Percentiles rank a stretch among this genome's conserved stretches.
Evolutionary conservation across 2,329 filamentous ascomycete genomes (phyloP).

Genomic region (Aspergillus hiratsukae): DNA sequence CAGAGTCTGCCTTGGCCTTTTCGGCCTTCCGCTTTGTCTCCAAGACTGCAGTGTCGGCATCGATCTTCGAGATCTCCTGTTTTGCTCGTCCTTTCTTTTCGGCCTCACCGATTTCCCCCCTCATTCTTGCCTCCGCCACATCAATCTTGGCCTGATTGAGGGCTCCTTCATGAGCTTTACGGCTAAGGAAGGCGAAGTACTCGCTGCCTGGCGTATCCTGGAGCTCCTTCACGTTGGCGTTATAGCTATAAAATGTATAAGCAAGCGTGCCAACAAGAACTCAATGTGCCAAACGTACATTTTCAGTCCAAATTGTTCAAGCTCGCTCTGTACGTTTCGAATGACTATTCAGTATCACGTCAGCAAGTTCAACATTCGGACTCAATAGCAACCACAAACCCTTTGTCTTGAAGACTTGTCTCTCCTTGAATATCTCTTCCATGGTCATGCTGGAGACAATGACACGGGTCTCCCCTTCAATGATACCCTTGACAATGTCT

Average conservation of each 20-base stretch:
- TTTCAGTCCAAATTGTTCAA: conserved; percentile 73
- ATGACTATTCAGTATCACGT: conserved; percentile 46
- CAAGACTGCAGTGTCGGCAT: conserved; percentile 76
- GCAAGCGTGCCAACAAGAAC: background rate
- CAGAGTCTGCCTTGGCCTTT: conserved; percentile 72
- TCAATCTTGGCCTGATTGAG: conserved; percentile 70
- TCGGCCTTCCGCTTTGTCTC: conserved; percentile 82
- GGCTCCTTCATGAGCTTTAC: conserved; percentile 81
- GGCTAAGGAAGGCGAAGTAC: conserved; percentile 76
- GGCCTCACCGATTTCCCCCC: conserved; percentile 63
- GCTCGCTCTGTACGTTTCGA: conserved; percentile 70
- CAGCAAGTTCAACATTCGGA: background rate
- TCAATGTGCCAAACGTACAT: conserved; percentile 46
- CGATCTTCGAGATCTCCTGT: conserved; percentile 81
- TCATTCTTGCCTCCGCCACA: conserved; percentile 55
- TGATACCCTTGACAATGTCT: conserved; percentile 84
- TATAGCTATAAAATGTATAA: conserved; percentile 45
- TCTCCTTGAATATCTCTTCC: conserved; percentile 80
- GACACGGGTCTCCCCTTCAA: conserved; percentile 80
- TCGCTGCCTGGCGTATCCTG: conserved; percentile 76
- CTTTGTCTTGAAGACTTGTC: conserved; percentile 71
- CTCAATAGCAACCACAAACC: conserved; percentile 34
- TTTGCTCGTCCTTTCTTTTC: conserved; percentile 75
- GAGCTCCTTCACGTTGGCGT: conserved; percentile 79
- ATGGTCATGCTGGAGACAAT: conserved; percentile 87